Evolutionary conservation across 2,329 filamentous ascomycete genomes (phyloP), one percentile per base, ranked within the genome.

Genomic region (Penicillium sclerotiorum): DNA sequence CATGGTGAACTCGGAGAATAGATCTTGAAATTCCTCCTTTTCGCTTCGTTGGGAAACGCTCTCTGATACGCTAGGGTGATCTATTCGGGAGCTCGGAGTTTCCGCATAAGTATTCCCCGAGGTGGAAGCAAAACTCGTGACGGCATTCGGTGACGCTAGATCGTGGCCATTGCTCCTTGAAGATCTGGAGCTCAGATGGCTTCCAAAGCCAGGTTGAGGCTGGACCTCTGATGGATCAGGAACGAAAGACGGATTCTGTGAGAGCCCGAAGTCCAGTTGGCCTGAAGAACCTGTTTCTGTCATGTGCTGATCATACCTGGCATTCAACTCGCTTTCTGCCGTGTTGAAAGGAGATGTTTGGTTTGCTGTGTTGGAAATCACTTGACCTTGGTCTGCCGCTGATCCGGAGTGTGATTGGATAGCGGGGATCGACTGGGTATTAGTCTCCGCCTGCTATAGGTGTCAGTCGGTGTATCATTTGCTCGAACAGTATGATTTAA

Each of bases 1-100:
- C 1, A 63, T 72, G 63, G 65, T 66, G 13, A 71, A 58, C 25
- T 72, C 68, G 0, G 68, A 70, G 38, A 70, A 67, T 6, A 70
- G 64, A 28, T 68, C 64, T 18, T 67, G 64, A 12, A 71, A 64
- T 33, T 68, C 63, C 30, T 69, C 65, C 33, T 55, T 56, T 20
- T 67, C 62, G 21, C 52, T 63, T 22, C 54, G 50, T 15, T 63
- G 58, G 2, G 64, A 61, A 3, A 49, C 43, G 17, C 44, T 63
- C 11, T 51, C 54, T 2, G 57, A 52, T 2, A 56, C 50, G 0
- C 45, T 22, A 17, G 35, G 45, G 21, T 42, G 18, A 36, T 49
- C 44, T 13, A 44, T 37, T 20, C 33, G 6, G 15, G 42, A 27
- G n/a, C 42, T 23, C 15, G 49, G 25, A 27, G 13, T 27, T 30